Percentiles rank a stretch among this genome's conserved stretches.
Conservation (phyloP, 768 basidiomycete species). For the Pulveroboletus sp. region DNA sequence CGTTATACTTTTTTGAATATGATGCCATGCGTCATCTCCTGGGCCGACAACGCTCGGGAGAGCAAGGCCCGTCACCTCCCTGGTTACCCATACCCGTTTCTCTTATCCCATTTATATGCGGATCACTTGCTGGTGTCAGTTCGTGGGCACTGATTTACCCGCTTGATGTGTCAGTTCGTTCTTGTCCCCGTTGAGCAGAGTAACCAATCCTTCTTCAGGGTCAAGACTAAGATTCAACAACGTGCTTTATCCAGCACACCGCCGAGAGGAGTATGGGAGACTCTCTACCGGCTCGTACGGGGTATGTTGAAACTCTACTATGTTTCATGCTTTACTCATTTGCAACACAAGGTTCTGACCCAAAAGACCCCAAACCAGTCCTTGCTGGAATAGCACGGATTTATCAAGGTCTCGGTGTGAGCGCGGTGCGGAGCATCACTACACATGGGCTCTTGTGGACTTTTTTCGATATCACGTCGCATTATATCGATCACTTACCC, state of each 20-base stretch:
- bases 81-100: constrained; percentile 82
- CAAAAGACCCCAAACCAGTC: constrained; percentile 68
- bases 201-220: constrained; percentile 37
- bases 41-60: constrained; percentile 70
- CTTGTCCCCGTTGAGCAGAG: not conserved
- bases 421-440: constrained; percentile 85
- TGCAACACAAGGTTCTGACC: constrained; percentile 61
- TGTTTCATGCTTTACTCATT: constrained; percentile 1
- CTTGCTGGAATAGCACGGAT: constrained; percentile 75
- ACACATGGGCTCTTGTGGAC: constrained; percentile 95
- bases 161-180: constrained; percentile 73
- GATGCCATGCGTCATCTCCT: constrained; percentile 86
- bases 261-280: constrained; percentile 67
- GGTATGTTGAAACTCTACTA: constrained; percentile 40
- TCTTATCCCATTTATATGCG: constrained; percentile 86
- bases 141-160: constrained; percentile 93
- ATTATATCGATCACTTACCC: constrained; percentile 65
- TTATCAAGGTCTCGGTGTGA: constrained; percentile 93
- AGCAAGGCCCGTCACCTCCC: constrained; percentile 75
- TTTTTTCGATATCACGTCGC: constrained; percentile 75
- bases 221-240: constrained; percentile 96
- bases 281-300: constrained; percentile 73
- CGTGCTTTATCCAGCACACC: constrained; percentile 77
- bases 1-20: constrained; percentile 91
- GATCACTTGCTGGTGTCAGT: constrained; percentile 84